These are phyloP conservation scores for Colletotrichum sp. DNA, from an alignment of 2,329 filamentous ascomycete species.

Conservation along the genomic window DNA sequence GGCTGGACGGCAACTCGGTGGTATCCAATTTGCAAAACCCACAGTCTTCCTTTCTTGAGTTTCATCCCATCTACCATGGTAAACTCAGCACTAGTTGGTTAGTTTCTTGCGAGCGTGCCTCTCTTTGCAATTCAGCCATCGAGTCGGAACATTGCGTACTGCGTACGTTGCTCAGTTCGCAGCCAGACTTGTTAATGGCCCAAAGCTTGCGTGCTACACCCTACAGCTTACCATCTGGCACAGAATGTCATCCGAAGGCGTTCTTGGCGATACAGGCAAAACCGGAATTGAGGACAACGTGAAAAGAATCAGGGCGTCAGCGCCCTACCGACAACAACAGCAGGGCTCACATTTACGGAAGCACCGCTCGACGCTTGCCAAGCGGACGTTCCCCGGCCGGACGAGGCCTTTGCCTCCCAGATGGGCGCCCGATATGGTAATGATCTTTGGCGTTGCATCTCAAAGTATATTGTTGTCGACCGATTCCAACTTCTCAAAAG, in stretches of 20 bases:
- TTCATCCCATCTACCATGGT: not conserved
- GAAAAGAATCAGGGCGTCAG: not conserved
- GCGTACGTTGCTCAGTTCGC: not conserved
- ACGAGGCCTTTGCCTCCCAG: not conserved
- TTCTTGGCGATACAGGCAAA: not conserved
- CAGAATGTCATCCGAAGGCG: not conserved
- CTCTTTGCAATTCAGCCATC: not conserved
- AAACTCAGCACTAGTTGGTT: conserved; percentile 8
- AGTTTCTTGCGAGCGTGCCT: not conserved
- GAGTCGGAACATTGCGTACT: not conserved
- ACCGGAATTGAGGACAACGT: not conserved
- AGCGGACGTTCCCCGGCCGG: not conserved
- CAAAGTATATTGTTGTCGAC: not conserved
- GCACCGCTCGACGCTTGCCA: not conserved
- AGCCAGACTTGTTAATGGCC: not conserved
- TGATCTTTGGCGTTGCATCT: conserved; percentile 3
- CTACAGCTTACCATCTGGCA: not conserved
- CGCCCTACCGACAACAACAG: conserved; percentile 4
- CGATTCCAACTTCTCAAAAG: not conserved
- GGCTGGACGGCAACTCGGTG: conserved; percentile 1
- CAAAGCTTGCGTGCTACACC: not conserved
- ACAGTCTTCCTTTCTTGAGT: not conserved
- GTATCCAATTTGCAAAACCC: conserved; percentile 1
- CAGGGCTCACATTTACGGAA: not conserved
- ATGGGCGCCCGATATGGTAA: not conserved